Evolutionary conservation across 208 protist genomes (phyloP).

Genomic region (Novymonas esmeraldas): DNA sequence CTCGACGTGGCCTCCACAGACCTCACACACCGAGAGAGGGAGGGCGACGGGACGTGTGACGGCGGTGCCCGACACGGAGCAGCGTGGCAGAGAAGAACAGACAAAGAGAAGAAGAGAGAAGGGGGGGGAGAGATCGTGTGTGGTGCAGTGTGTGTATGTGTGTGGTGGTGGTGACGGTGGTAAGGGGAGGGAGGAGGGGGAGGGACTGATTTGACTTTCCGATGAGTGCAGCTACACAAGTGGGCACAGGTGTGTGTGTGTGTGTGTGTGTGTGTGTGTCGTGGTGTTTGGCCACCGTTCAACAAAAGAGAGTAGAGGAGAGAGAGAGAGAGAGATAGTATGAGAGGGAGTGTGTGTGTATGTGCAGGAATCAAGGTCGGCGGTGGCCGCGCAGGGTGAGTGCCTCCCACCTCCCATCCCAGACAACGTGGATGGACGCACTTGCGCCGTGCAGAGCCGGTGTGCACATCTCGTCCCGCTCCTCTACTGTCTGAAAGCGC

Average conservation of each 20-base stretch:
- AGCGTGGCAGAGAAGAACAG: neutral
- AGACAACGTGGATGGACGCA: no score
- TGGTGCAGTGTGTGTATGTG: neutral
- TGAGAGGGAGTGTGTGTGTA: no score
- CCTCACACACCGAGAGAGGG: no score
- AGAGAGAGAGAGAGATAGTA: slow-evolving; percentile 2
- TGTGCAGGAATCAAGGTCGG: no score
- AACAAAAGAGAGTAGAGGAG: neutral
- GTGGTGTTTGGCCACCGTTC: no score
- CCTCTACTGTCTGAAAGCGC: no score
- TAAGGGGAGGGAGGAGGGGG: neutral
- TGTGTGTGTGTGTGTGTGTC: slow-evolving; percentile 1
- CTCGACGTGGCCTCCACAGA: no score
- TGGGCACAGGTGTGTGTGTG: neutral
- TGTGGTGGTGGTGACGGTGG: neutral
- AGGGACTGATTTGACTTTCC: neutral
- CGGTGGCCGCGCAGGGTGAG: no score
- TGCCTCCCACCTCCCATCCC: no score
- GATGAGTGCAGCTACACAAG: no score
- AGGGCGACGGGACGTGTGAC: neutral
- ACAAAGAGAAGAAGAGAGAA: neutral
- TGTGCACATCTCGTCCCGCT: no score
- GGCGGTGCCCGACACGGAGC: neutral
- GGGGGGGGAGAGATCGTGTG: neutral
- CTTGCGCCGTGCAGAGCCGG: no score